Evolutionary conservation across 345 rosid species (phyloP).

Genomic region (Rhodamnia argentea): DNA sequence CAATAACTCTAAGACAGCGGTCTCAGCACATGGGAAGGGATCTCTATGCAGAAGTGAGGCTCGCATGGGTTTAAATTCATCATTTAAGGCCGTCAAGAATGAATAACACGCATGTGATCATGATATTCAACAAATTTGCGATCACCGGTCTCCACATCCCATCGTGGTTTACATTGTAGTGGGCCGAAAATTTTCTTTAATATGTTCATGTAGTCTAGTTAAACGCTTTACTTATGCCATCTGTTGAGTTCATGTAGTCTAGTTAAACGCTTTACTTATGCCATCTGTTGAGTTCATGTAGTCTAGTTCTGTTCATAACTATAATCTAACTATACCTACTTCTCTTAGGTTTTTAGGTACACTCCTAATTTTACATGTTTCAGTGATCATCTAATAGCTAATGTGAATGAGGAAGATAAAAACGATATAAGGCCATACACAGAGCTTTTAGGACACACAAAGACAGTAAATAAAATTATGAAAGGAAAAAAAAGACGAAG

Average conservation of each 20-base stretch:
- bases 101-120: not conserved
- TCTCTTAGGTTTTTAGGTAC: not conserved
- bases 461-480: not conserved
- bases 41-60: not conserved
- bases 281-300: not conserved
- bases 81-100: not conserved
- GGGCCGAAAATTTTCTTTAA: not conserved
- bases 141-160: not conserved
- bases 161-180: not conserved
- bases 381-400: not conserved
- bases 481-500: not conserved
- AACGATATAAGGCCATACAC: not conserved
- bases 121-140: not conserved
- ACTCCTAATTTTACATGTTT: not conserved
- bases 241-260: not conserved
- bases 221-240: not conserved
- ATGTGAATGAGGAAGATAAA: not conserved
- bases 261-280: not conserved
- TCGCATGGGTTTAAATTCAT: not conserved
- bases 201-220: not conserved
- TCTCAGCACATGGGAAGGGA: not conserved
- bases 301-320: not conserved
- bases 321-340: not conserved
- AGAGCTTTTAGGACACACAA: not conserved
- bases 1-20: not conserved